Percentiles rank a stretch among this genome's conserved stretches.
Conservation (phyloP, 805 yeast genomes). For the Wickerhamiella qilinensis region DNA sequence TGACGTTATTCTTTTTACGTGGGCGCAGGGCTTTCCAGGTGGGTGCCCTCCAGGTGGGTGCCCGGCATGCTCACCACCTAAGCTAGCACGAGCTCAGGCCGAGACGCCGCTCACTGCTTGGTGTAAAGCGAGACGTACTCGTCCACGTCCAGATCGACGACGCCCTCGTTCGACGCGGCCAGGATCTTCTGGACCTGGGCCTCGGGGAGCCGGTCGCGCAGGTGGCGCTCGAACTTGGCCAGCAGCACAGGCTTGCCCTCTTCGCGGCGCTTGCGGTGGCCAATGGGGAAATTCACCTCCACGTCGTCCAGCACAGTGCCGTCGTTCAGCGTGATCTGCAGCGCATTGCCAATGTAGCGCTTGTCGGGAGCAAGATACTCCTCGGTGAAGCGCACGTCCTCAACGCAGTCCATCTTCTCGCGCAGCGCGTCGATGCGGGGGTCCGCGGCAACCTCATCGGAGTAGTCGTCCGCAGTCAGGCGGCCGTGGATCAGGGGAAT, state of each 20-base stretch:
- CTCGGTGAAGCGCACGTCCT: constrained; percentile 31
- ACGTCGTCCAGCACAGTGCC: constrained; percentile 38
- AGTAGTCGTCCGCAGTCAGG: constrained; percentile 41
- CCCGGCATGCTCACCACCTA: no score
- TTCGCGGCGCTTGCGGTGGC: constrained; percentile 40
- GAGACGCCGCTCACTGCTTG: no score
- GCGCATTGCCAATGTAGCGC: constrained; percentile 42
- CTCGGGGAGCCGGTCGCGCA: constrained; percentile 29
- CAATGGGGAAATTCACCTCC: constrained; percentile 39
- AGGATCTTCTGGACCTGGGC: constrained; percentile 27
- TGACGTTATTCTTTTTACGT: background rate
- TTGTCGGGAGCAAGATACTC: constrained; percentile 43
- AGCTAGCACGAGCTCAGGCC: no score
- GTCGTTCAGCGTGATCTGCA: constrained; percentile 34
- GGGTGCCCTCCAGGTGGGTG: no score
- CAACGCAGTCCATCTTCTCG: constrained; percentile 37
- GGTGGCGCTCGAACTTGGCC: constrained; percentile 35
- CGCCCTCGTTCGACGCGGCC: constrained; percentile 20
- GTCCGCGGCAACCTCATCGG: constrained; percentile 34
- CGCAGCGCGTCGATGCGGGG: constrained; percentile 38
- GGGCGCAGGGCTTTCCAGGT: no score
- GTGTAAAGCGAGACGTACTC: constrained; percentile 31
- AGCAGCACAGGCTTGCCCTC: constrained; percentile 42
- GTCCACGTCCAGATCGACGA: constrained; percentile 31
- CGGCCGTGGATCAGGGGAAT: constrained; percentile 39